Conservation (phyloP, 2,329 filamentous ascomycete genomes). For the Lecanicillium sp. region DNA sequence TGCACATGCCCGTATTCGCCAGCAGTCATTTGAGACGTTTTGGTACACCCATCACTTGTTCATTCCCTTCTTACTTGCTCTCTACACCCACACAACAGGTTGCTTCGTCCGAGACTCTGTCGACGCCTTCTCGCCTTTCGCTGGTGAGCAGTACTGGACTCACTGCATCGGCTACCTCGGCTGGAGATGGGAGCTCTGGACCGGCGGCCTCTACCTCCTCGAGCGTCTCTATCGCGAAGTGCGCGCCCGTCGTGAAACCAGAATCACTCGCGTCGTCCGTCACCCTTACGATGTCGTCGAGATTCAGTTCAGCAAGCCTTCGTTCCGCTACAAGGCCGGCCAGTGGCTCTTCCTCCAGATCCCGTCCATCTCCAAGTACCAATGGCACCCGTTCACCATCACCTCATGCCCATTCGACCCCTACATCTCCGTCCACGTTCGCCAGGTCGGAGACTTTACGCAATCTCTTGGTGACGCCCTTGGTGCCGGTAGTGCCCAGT, state of each 20-base stretch:
- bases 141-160: conserved; percentile 71
- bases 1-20: conserved; percentile 83
- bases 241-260: conserved; percentile 70
- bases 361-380: conserved; percentile 75
- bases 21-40: conserved; percentile 96
- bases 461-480: conserved; percentile 87
- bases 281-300: conserved; percentile 97
- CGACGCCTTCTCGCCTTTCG: conserved; percentile 72
- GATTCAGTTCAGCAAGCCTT: conserved; percentile 93
- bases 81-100: conserved; percentile 92
- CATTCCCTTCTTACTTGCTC: conserved; percentile 82
- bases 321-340: conserved; percentile 95
- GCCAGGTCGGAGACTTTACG: conserved; percentile 96
- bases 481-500: conserved; percentile 81
- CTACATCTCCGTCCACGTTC: conserved; percentile 89
- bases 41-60: conserved; percentile 99
- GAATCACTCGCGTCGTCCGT: conserved; percentile 87
- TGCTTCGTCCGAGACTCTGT: conserved; percentile 88
- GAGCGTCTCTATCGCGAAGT: conserved; percentile 91
- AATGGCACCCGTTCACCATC: conserved; percentile 99
- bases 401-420: conserved; percentile 95
- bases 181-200: conserved; percentile 93
- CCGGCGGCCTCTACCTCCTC: conserved; percentile 73
- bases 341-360: conserved; percentile 98
- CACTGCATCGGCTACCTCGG: conserved; percentile 94